These are phyloP conservation scores for Trametes punicea DNA, from an alignment of 768 basidiomycete genomes.

Conservation along the genomic window DNA sequence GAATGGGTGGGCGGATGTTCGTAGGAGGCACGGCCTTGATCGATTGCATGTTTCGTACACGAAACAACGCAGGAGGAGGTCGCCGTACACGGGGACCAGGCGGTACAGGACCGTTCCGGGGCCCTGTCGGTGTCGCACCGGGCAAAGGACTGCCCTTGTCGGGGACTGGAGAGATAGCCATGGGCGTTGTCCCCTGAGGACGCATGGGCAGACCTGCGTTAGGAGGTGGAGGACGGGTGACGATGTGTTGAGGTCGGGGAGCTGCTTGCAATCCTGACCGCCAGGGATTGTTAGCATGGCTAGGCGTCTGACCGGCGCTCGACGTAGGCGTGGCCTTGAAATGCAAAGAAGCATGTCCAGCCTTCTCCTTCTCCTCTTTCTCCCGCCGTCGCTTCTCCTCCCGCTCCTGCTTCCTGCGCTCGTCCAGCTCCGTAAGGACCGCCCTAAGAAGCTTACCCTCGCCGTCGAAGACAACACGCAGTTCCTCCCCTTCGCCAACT, in stretches of 20 bases:
- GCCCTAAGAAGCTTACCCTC: constrained; percentile 63
- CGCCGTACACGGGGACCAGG: constrained; percentile 28
- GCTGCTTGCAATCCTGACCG: constrained; percentile 7
- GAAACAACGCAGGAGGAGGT: constrained; percentile 17
- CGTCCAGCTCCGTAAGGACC: constrained; percentile 63
- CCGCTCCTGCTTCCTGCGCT: constrained; percentile 43
- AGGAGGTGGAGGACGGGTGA: constrained; percentile 5
- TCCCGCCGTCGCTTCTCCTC: constrained; percentile 46
- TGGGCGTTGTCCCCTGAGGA: constrained; percentile 13
- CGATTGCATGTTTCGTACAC: constrained; percentile 20
- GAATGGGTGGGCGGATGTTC: constrained; percentile 22
- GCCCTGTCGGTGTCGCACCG: constrained; percentile 3
- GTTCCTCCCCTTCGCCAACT: constrained; percentile 50
- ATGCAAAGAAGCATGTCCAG: constrained; percentile 8
- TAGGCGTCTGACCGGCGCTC: constrained; percentile 21
- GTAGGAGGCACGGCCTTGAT: constrained; percentile 16
- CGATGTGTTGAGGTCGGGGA: constrained; percentile 5
- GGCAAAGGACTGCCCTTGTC: constrained; percentile 10
- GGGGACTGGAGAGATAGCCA: constrained; percentile 14
- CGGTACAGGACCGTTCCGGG: constrained; percentile 3
- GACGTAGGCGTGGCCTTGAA: constrained; percentile 16
- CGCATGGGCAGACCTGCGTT: constrained; percentile 15
- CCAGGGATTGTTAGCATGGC: constrained; percentile 18
- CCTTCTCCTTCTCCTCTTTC: constrained; percentile 31
- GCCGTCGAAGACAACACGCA: constrained; percentile 78